A percentile compares a stretch with the other conserved stretches of the same genome.
phyloP scores from a whole-genome alignment of 1,284 basidiomycete species.

The Austroboletus niveus region DNA sequence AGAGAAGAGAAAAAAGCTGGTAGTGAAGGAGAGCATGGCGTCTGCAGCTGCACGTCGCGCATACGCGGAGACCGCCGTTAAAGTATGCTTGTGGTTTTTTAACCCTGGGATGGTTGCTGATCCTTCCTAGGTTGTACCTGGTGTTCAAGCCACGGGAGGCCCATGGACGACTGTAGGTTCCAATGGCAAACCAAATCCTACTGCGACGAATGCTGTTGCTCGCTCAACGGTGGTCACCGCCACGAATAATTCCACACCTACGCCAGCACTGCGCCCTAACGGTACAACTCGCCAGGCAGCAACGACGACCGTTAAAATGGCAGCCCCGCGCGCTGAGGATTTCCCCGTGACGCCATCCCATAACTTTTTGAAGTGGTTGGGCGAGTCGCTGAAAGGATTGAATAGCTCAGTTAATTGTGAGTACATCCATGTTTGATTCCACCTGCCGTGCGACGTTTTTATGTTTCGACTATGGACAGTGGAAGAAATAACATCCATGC shows the following conservation, averaged over 20 bases:
- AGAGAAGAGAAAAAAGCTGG: conserved; percentile 74
- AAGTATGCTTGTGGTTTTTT: conserved; percentile 43
- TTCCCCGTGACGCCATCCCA: conserved; percentile 65
- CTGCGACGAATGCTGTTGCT: conserved; percentile 29
- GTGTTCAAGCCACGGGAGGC: conserved; percentile 39
- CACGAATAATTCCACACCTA: conserved; percentile 20
- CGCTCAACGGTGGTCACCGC: conserved; percentile 36
- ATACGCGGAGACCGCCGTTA: conserved; percentile 78
- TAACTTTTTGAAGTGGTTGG: conserved; percentile 93
- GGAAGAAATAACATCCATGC: conserved; percentile 91
- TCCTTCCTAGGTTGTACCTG: conserved; percentile 21
- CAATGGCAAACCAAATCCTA: conserved; percentile 59
- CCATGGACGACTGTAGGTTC: conserved; percentile 88
- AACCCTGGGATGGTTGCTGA: conserved; percentile 5
- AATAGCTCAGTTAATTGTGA: conserved; percentile 78
- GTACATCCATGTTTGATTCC: conserved; percentile 22
- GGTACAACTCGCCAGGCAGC: conserved; percentile 37
- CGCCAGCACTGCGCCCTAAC: conserved; percentile 35
- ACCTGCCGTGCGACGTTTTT: conserved; percentile 9
- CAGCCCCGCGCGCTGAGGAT: conserved; percentile 54
- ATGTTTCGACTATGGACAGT: conserved; percentile 46
- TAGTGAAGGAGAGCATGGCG: conserved; percentile 58
- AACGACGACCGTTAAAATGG: conserved; percentile 38
- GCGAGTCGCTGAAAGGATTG: conserved; percentile 84
- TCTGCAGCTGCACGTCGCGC: conserved; percentile 61